Evolutionary conservation across 768 basidiomycete species (phyloP).

Genomic region (Lepiota venenata): DNA sequence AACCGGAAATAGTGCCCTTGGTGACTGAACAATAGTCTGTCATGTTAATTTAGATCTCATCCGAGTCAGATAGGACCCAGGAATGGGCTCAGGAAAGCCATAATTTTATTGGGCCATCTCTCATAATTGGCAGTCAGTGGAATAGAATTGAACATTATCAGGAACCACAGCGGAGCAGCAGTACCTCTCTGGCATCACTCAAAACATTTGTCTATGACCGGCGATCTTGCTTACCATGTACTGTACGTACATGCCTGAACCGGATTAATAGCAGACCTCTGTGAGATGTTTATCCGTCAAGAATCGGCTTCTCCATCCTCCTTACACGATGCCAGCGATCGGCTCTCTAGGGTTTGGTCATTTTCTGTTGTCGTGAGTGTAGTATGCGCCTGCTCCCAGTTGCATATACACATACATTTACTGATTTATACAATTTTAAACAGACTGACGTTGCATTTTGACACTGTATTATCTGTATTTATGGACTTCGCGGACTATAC

Average conservation of each 20-base stretch:
- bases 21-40: too few species aligned
- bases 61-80: too few species aligned
- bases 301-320: constrained; percentile 3
- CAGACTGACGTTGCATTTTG: background rate
- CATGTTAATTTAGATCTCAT: too few species aligned
- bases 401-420: background rate
- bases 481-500: too few species aligned
- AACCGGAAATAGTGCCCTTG: too few species aligned
- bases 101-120: too few species aligned
- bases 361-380: background rate
- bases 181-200: background rate
- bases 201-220: background rate
- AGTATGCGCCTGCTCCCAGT: background rate
- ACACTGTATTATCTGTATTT: background rate
- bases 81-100: too few species aligned
- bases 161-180: background rate
- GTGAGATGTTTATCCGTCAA: background rate
- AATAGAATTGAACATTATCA: background rate
- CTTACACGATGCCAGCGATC: background rate
- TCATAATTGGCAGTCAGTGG: too few species aligned
- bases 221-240: constrained; percentile 2
- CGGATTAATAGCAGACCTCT: background rate
- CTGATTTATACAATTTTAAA: background rate
- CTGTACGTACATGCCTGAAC: too few species aligned
- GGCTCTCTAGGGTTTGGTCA: background rate